Evolutionary conservation across 768 basidiomycete genomes (phyloP).

Genomic region (Tulasnella sp.): DNA sequence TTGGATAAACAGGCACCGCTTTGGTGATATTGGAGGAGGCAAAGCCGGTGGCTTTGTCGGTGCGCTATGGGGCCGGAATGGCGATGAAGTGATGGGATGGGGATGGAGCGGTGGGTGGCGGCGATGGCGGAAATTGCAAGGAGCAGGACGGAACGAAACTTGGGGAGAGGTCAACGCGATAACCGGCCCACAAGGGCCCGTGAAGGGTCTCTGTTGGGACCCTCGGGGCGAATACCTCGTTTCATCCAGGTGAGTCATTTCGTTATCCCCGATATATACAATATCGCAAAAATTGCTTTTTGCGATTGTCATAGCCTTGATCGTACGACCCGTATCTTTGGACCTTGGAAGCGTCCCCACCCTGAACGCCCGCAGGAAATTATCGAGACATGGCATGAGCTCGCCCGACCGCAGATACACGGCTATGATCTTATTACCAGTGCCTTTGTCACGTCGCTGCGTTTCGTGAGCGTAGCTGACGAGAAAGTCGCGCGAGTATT

Average conservation of each 20-base stretch:
- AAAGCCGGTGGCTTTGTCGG: conserved; percentile 87
- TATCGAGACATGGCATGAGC: conserved; percentile 61
- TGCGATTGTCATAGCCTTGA: conserved; percentile 45
- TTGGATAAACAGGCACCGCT: conserved; percentile 84
- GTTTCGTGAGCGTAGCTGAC: conserved; percentile 84
- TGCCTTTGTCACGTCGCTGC: conserved; percentile 59
- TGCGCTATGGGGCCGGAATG: conserved; percentile 60
- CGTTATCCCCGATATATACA: background rate
- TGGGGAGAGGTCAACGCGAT: conserved; percentile 76
- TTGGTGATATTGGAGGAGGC: conserved; percentile 84
- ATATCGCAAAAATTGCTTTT: background rate
- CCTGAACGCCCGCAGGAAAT: background rate
- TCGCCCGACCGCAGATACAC: conserved; percentile 89
- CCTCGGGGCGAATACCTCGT: conserved; percentile 74
- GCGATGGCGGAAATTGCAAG: conserved; percentile 44
- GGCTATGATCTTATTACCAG: conserved; percentile 85
- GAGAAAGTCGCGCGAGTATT: conserved; percentile 94
- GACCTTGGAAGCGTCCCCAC: conserved; percentile 27
- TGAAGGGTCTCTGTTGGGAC: conserved; percentile 78
- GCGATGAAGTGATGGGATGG: conserved; percentile 60
- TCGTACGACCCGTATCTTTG: conserved; percentile 87
- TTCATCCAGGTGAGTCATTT: conserved; percentile 54
- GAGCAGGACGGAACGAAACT: conserved; percentile 16
- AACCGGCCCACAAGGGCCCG: conserved; percentile 71
- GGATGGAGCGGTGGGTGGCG: conserved; percentile 95